These are phyloP conservation scores for Cyberlindnera americana DNA, from an alignment of 805 yeast genomes.

Conservation along the genomic window DNA sequence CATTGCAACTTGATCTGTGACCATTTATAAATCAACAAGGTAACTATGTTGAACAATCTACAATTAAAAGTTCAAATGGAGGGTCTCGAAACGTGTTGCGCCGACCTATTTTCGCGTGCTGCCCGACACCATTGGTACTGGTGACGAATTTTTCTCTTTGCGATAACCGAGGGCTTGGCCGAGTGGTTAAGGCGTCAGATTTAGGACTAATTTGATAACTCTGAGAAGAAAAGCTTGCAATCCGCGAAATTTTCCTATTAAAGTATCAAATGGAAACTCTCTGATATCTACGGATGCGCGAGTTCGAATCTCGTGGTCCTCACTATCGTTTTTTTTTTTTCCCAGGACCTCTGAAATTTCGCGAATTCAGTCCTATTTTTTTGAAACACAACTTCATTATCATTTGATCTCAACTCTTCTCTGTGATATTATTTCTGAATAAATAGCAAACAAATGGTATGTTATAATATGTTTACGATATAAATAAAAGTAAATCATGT, in stretches of 20 bases:
- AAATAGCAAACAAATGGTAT: no score
- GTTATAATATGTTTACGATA: no score
- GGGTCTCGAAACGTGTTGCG: no score
- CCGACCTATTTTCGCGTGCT: background rate
- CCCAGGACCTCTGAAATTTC: background rate
- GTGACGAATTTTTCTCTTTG: background rate
- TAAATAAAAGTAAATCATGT: background rate
- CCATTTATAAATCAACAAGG: no score
- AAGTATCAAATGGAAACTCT: constrained; percentile 14
- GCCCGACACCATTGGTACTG: no score
- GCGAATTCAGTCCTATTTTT: background rate
- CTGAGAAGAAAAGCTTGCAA: no score
- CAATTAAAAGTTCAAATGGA: no score
- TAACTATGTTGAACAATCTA: no score
- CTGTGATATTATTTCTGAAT: no score
- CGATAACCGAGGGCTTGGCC: constrained; percentile 36
- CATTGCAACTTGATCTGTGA: constrained; percentile 4
- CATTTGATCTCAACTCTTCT: no score
- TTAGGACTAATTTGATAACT: constrained; percentile 31
- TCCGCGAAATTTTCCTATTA: no score
- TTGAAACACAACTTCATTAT: no score
- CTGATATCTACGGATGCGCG: constrained; percentile 44
- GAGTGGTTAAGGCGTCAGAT: constrained; percentile 45
- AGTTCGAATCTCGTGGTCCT: constrained; percentile 42
- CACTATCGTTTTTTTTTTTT: constrained; percentile 22